Conservation (phyloP, 164 flowering plant genomes). For the Nelumbo lutea region DNA sequence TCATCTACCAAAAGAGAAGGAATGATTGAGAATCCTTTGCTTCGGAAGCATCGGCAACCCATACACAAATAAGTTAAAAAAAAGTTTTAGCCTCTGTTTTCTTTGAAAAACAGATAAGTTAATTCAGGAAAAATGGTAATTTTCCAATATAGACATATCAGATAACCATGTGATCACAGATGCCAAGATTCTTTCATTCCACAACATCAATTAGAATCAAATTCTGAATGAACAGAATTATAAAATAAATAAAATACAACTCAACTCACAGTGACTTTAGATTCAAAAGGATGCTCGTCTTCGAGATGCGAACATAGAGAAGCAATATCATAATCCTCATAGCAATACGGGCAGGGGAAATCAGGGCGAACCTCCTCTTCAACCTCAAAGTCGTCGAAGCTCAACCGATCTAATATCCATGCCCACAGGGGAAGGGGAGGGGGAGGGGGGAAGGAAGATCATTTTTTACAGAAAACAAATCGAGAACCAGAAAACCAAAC, state of each 20-base stretch:
- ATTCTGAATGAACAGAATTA: neutral
- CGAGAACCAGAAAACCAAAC: neutral
- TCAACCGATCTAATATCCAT: slow-evolving; percentile 55
- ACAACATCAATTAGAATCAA: neutral
- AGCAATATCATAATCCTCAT: slow-evolving; percentile 72
- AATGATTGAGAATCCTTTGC: too few relatives aligned
- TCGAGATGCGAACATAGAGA: slow-evolving; percentile 82
- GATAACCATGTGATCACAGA: neutral
- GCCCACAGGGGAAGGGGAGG: neutral
- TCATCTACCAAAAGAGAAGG: too few relatives aligned
- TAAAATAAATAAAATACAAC: neutral
- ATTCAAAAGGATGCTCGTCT: slow-evolving; percentile 76
- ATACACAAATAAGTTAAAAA: too few relatives aligned
- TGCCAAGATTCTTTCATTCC: neutral
- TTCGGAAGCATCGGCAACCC: too few relatives aligned
- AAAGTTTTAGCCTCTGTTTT: too few relatives aligned
- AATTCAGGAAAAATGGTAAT: neutral
- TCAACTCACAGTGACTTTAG: slow-evolving; percentile 55
- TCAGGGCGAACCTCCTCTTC: slow-evolving; percentile 78
- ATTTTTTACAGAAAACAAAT: neutral
- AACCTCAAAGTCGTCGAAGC: slow-evolving; percentile 69
- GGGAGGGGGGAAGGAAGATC: neutral
- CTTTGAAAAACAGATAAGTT: too few relatives aligned
- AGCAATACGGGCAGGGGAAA: slow-evolving; percentile 85
- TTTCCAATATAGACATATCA: neutral